Evolutionary conservation across 2,329 filamentous ascomycete genomes (phyloP), one percentile per base, ranked within the genome.

Genomic region (Myriosclerotinia curreyana): DNA sequence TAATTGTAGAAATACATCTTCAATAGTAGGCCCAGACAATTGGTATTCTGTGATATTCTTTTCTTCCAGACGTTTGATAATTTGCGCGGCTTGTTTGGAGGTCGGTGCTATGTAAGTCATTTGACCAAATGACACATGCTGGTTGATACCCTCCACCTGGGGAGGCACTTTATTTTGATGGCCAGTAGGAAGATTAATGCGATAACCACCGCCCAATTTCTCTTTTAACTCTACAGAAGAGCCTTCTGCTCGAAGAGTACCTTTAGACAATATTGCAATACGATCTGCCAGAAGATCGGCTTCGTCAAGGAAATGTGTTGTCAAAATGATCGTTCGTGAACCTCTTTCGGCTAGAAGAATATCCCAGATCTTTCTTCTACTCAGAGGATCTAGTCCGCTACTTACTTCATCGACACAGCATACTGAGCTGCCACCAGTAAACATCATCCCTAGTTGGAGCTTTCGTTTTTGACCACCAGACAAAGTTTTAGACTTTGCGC

Each of bases 401-500:
- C 89, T 93, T 17, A 96, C 92, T 76, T 97, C 94, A 70, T 97
- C 93, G 7, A 97, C 86, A 71, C 92, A 95, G 77, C 93, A 96
- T 0, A 97, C 88, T 31, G 86, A 86, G 67, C 90, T 94, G 14
- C 92, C 92, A 66, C 94, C 93, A 4, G 91, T 96, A 70, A 97
- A 86, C 92, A 96, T 96, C 86, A 96, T 94, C 6, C 92, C 92
- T 2, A 97, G 81, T 75, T 97, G 93, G 11, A 96, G 81, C 75
- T 97, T 97, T 60, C 93, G 82, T 78, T 96, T 96, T 75, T 97
- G 93, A 0, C 93, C 93, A 11, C 93, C 93, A 2, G 92, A 96
- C 0, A 97, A 80, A 0, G 91, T 96, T 72, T 86, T 87, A 0
- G 92, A 85, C 66, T 82, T 80, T 0, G 92, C 89, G 44, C 85